phyloP scores from a whole-genome alignment of 768 basidiomycete genomes.

The Podaxis carcinomalis region DNA sequence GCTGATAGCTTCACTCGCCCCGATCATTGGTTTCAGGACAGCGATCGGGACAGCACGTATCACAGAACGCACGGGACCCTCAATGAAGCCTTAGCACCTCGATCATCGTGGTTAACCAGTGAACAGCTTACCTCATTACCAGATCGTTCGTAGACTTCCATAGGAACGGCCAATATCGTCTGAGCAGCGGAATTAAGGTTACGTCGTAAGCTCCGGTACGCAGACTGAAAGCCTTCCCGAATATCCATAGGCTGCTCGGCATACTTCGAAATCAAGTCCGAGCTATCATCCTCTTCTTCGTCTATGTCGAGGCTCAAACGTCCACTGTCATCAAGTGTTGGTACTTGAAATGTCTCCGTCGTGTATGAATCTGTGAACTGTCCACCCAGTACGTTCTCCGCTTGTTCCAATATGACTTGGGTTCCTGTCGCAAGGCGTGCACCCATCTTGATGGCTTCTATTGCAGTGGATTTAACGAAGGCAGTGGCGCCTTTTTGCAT shows the following conservation, averaged over 20 bases:
- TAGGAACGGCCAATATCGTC: conserved; percentile 96
- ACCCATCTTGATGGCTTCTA: conserved; percentile 93
- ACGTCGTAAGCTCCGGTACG: conserved; percentile 82
- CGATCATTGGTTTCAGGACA: conserved; percentile 96
- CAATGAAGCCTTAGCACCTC: conserved; percentile 13
- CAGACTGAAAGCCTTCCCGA: conserved; percentile 83
- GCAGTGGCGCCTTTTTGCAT: conserved; percentile 91
- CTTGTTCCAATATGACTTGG: conserved; percentile 94
- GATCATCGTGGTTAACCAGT: neutral
- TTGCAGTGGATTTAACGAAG: conserved; percentile 91
- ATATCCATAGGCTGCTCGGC: conserved; percentile 86
- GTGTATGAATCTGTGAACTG: conserved; percentile 64
- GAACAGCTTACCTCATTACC: conserved; percentile 71
- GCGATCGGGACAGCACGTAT: conserved; percentile 97
- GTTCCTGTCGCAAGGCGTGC: conserved; percentile 94
- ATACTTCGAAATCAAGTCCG: conserved; percentile 78
- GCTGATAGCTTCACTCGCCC: conserved; percentile 93
- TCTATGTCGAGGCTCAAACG: conserved; percentile 22
- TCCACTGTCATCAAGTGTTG: conserved; percentile 30
- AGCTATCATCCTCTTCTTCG: conserved; percentile 38
- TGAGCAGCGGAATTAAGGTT: conserved; percentile 95
- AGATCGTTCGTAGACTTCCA: conserved; percentile 97
- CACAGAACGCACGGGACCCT: conserved; percentile 93
- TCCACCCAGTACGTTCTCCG: conserved; percentile 86
- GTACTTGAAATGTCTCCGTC: conserved; percentile 58